phyloP scores from a whole-genome alignment of 2,329 filamentous ascomycete genomes.

The Grosmannia huntii region DNA sequence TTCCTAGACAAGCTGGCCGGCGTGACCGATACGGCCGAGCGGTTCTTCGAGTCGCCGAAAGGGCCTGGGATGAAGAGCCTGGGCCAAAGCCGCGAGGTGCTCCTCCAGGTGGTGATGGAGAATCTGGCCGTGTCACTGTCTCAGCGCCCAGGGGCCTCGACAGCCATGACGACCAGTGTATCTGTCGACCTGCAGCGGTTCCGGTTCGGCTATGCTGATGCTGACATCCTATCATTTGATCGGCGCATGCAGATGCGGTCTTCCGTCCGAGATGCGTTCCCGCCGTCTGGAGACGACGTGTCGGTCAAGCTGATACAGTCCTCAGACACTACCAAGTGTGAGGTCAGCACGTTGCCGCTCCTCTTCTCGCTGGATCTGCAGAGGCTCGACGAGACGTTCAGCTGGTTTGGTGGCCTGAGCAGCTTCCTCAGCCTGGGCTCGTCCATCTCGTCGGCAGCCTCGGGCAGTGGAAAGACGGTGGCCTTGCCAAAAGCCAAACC shows the following conservation, averaged over 20 bases:
- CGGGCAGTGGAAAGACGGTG: slow-evolving; percentile 17
- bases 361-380: slow-evolving; percentile 66
- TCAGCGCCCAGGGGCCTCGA: not conserved
- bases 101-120: slow-evolving; percentile 36
- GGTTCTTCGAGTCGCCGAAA: slow-evolving; percentile 26
- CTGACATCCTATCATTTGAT: slow-evolving; percentile 52
- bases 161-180: slow-evolving; percentile 14
- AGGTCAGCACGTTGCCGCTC: slow-evolving; percentile 65
- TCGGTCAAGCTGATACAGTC: slow-evolving; percentile 38
- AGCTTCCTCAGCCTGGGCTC: slow-evolving; percentile 80
- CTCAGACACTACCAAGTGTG: slow-evolving; percentile 34
- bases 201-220: slow-evolving; percentile 48
- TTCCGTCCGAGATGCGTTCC: slow-evolving; percentile 46
- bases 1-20: slow-evolving; percentile 43
- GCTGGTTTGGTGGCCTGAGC: slow-evolving; percentile 82
- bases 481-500: slow-evolving; percentile 16
- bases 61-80: slow-evolving; percentile 19
- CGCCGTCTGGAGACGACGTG: slow-evolving; percentile 44
- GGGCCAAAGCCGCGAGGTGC: slow-evolving; percentile 28
- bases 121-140: slow-evolving; percentile 25
- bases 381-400: slow-evolving; percentile 72
- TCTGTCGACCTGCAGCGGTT: slow-evolving; percentile 42
- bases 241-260: slow-evolving; percentile 42
- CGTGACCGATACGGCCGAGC: slow-evolving; percentile 36
- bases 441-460: slow-evolving; percentile 66